These are phyloP conservation scores for Anthostomella pinea DNA, from an alignment of 2,329 filamentous ascomycete genomes.

Conservation along the genomic window DNA sequence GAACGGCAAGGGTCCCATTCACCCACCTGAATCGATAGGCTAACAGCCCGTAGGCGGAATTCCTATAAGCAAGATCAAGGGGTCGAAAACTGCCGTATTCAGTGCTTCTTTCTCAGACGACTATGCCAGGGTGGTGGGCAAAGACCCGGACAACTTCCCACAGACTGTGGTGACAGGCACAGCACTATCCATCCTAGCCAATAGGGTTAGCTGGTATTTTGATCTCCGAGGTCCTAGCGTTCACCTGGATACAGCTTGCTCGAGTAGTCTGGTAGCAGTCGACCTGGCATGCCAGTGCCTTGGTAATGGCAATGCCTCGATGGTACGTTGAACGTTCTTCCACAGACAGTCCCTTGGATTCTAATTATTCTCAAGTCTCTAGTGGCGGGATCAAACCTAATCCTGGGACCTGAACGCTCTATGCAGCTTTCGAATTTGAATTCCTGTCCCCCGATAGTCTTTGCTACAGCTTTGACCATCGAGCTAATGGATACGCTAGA, in stretches of 20 bases:
- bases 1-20: conserved; percentile 1
- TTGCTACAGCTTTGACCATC: background rate
- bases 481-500: background rate
- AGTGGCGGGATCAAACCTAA: conserved; percentile 9
- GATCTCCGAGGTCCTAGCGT: conserved; percentile 18
- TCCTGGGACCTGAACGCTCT: conserved; percentile 8
- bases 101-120: conserved; percentile 15
- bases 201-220: conserved; percentile 20
- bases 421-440: conserved; percentile 19
- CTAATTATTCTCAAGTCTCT: no score
- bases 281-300: conserved; percentile 22
- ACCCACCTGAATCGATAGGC: background rate
- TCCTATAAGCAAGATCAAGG: background rate
- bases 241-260: conserved; percentile 20
- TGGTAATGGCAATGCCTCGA: conserved; percentile 1
- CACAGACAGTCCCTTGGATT: no score
- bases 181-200: conserved; percentile 9
- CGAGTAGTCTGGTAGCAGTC: conserved; percentile 12
- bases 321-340: no score
- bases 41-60: no score
- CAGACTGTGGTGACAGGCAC: background rate
- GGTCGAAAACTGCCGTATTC: conserved; percentile 1
- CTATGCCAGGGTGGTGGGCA: conserved; percentile 23
- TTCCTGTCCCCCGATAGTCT: background rate
- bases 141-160: conserved; percentile 15